Evolutionary conservation across 352 stramenopile genomes (phyloP).

Genomic region (Phytopythium helicoides): DNA sequence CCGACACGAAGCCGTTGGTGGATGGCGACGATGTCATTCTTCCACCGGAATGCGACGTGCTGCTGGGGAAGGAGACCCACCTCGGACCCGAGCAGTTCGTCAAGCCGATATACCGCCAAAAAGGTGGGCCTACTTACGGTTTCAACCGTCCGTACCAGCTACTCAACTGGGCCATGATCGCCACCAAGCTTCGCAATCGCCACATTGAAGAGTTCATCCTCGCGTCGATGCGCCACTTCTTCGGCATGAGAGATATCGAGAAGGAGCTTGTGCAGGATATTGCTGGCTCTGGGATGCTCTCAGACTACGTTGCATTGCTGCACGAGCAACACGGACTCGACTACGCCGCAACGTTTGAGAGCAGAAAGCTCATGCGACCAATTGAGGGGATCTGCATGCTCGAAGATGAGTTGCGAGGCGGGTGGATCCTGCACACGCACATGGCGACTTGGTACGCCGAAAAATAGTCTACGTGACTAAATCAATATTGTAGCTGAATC

Average conservation of each 20-base stretch:
- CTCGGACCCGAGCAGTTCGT: neutral
- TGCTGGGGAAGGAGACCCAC: conserved; percentile 14
- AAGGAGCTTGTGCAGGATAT: conserved; percentile 10
- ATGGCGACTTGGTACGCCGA: conserved; percentile 1
- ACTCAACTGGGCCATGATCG: conserved; percentile 15
- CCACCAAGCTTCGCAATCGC: conserved; percentile 2
- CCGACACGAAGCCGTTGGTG: conserved; percentile 4
- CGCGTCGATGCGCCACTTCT: conserved; percentile 10
- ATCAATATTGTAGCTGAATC: too few relatives aligned
- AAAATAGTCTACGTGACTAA: neutral
- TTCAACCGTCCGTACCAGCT: conserved; percentile 13
- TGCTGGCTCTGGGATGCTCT: conserved; percentile 12
- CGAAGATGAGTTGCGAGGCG: neutral
- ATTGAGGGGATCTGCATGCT: conserved; percentile 2
- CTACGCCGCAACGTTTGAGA: conserved; percentile 6
- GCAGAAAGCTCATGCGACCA: neutral
- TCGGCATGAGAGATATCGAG: conserved; percentile 15
- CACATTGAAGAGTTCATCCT: conserved; percentile 9
- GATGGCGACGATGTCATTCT: neutral
- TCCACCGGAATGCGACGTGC: conserved; percentile 5
- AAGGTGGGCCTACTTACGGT: conserved; percentile 1
- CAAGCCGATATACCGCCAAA: neutral
- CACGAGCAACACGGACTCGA: conserved; percentile 6
- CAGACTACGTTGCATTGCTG: conserved; percentile 16
- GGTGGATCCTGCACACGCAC: conserved; percentile 1